Conservation (phyloP, 805 yeast species). For the Dipodascopsis uninucleata region DNA sequence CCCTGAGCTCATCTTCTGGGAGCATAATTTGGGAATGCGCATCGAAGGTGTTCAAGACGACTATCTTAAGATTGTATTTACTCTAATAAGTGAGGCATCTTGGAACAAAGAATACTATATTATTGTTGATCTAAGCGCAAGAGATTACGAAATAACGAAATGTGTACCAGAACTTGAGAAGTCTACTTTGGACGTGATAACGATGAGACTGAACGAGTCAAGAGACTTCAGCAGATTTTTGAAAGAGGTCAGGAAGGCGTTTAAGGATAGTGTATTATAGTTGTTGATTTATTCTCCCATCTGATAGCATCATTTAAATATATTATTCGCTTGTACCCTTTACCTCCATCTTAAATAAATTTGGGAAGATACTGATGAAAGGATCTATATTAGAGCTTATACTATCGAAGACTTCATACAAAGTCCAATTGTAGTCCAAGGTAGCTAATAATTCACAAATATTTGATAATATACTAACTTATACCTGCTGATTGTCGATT, state of each 20-base stretch:
- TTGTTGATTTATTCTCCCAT: too few species aligned
- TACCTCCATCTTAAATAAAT: too few species aligned
- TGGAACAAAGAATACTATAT: constrained; percentile 43
- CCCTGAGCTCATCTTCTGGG: constrained; percentile 53
- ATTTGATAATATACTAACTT: too few species aligned
- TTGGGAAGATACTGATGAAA: too few species aligned
- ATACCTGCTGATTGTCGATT: too few species aligned
- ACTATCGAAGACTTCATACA: too few species aligned
- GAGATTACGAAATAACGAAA: constrained; percentile 39
- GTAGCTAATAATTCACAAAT: too few species aligned
- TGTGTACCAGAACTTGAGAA: constrained; percentile 41
- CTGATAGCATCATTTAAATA: too few species aligned
- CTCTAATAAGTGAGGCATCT: constrained; percentile 46
- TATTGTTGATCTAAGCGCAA: constrained; percentile 46
- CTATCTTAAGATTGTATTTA: constrained; percentile 48
- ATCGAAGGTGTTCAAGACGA: constrained; percentile 51
- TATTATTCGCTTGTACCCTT: too few species aligned
- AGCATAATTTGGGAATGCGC: constrained; percentile 51
- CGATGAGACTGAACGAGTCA: constrained; percentile 29
- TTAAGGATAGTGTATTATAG: constrained; percentile 27
- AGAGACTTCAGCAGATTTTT: constrained; percentile 32
- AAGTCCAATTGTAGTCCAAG: too few species aligned
- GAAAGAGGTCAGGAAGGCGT: constrained; percentile 31
- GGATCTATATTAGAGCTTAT: too few species aligned
- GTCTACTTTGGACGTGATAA: constrained; percentile 26